Conservation (phyloP, 2,329 filamentous ascomycete genomes). For the Zasmidium cellare region DNA sequence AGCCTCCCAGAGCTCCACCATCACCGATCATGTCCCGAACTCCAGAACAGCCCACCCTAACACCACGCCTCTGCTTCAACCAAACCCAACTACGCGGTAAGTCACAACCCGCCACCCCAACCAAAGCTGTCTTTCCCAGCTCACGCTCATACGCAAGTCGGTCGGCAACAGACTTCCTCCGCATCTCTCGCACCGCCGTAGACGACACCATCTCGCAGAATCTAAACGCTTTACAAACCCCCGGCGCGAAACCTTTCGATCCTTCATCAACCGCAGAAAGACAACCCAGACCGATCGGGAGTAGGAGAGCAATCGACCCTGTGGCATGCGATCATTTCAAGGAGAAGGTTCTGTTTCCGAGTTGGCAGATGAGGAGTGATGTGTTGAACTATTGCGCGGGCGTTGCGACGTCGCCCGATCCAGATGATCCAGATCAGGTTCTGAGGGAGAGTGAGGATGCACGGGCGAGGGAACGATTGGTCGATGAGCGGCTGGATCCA, state of each 20-base stretch:
- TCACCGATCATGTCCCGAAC: constrained; percentile 42
- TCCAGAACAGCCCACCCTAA: constrained; percentile 42
- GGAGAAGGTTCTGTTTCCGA: constrained; percentile 76
- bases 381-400: constrained; percentile 86
- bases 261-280: constrained; percentile 72
- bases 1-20: background rate
- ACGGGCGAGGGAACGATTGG: constrained; percentile 68
- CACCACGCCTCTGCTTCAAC: constrained; percentile 54
- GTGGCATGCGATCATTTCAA: constrained; percentile 71
- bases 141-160: constrained; percentile 34
- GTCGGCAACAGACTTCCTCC: constrained; percentile 73
- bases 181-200: constrained; percentile 77
- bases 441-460: constrained; percentile 69
- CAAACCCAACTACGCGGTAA: constrained; percentile 51
- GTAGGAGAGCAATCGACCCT: constrained; percentile 56
- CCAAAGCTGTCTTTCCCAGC: constrained; percentile 11
- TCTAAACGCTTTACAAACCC: constrained; percentile 83
- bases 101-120: constrained; percentile 5
- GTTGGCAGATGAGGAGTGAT: constrained; percentile 80
- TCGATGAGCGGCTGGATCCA: constrained; percentile 88
- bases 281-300: constrained; percentile 49
- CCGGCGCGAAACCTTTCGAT: constrained; percentile 72
- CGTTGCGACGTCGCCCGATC: constrained; percentile 84
- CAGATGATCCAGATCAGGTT: constrained; percentile 76
- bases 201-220: constrained; percentile 94